Evolutionary conservation across 257 asterid species (phyloP).

Genomic region (Ehretia macrophylla): DNA sequence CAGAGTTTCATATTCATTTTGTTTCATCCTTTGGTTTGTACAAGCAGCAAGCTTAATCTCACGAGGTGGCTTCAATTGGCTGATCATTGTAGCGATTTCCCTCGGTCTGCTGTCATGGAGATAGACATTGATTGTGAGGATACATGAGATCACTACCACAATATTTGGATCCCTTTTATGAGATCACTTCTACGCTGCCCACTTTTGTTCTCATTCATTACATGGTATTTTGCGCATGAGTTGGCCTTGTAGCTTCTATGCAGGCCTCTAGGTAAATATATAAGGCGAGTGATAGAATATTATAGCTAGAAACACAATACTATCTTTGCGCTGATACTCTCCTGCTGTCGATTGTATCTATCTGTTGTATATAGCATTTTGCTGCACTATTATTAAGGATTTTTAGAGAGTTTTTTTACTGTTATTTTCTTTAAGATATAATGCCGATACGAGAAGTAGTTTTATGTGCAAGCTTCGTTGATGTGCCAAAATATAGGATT

Average conservation of each 20-base stretch:
- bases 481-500: too few species aligned
- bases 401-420: too few species aligned
- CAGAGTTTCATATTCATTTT: not conserved
- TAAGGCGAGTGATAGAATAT: too few species aligned
- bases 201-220: not conserved
- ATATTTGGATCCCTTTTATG: not conserved
- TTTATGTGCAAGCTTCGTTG: too few species aligned
- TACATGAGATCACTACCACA: not conserved
- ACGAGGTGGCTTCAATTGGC: slow-evolving; percentile 27
- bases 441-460: too few species aligned
- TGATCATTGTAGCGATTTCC: slow-evolving; percentile 25
- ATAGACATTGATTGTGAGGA: slow-evolving; percentile 2
- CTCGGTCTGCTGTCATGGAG: slow-evolving; percentile 31
- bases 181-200: not conserved
- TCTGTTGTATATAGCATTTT: too few species aligned
- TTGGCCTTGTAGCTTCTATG: not conserved
- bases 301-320: too few species aligned
- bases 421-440: too few species aligned
- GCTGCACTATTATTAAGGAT: too few species aligned
- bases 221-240: not conserved
- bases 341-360: too few species aligned
- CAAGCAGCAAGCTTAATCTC: slow-evolving; percentile 24
- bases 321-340: too few species aligned
- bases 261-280: too few species aligned
- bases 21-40: not conserved